phyloP scores from a whole-genome alignment of 1,284 basidiomycete species.

The Xerocomus nothofagi region DNA sequence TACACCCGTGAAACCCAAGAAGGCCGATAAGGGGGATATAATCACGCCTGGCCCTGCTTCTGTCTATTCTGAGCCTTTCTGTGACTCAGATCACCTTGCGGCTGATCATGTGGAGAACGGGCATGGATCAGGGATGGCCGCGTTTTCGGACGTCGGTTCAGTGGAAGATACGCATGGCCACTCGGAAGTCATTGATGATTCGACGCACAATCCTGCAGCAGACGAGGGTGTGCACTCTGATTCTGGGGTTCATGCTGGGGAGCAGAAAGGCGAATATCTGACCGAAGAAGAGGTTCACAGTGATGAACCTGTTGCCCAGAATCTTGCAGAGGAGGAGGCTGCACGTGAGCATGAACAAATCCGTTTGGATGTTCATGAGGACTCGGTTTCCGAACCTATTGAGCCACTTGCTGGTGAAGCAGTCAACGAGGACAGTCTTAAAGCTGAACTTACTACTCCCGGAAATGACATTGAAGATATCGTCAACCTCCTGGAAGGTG shows the following conservation, averaged over 20 bases:
- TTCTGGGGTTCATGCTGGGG: conserved; percentile 13
- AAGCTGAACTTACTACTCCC: conserved; percentile 18
- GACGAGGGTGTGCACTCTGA: conserved; percentile 17
- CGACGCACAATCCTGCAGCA: conserved; percentile 3
- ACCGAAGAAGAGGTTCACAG: conserved; percentile 12
- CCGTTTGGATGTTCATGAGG: conserved; percentile 15
- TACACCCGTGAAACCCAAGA: conserved; percentile 17
- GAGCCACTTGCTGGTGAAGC: conserved; percentile 12
- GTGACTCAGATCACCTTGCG: conserved; percentile 11
- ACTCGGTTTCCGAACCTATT: conserved; percentile 5
- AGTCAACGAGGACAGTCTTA: conserved; percentile 11
- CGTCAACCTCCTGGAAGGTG: conserved; percentile 60
- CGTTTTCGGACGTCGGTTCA: conserved; percentile 12
- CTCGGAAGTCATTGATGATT: conserved; percentile 10
- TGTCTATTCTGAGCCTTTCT: conserved; percentile 17
- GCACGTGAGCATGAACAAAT: conserved; percentile 20
- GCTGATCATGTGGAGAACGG: conserved; percentile 26
- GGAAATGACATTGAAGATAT: conserved; percentile 58
- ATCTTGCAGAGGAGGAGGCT: conserved; percentile 12
- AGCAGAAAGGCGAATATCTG: conserved; percentile 3
- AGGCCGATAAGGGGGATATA: not conserved
- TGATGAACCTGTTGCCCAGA: conserved; percentile 7
- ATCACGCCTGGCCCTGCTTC: conserved; percentile 8
- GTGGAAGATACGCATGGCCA: conserved; percentile 14
- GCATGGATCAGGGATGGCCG: conserved; percentile 12